These are phyloP conservation scores for Nyctanthes arbortristis DNA, from an alignment of 257 asterid genomes.

Conservation along the genomic window DNA sequence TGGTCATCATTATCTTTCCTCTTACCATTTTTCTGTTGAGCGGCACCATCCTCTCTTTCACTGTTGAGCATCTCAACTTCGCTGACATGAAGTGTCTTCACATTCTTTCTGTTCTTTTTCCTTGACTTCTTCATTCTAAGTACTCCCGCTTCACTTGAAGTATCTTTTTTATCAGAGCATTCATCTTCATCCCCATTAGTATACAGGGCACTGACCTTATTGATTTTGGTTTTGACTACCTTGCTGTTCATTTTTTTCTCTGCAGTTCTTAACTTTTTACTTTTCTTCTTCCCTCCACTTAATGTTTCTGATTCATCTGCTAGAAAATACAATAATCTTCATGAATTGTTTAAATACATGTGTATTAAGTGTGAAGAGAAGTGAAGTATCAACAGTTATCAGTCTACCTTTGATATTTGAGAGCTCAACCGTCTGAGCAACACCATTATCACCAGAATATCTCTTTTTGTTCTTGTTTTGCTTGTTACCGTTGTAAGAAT, in stretches of 20 bases:
- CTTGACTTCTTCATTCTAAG: conserved; percentile 32
- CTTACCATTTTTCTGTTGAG: conserved; percentile 39
- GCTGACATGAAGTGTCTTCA: conserved; percentile 16
- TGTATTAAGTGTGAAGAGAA: background rate
- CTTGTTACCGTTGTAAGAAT: conserved; percentile 8
- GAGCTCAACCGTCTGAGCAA: conserved; percentile 15
- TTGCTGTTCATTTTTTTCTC: conserved; percentile 34
- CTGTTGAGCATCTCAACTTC: conserved; percentile 17
- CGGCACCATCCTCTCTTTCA: conserved; percentile 25
- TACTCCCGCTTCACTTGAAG: conserved; percentile 26
- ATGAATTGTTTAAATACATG: conserved; percentile 1
- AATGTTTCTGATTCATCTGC: conserved; percentile 33
- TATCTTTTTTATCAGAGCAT: conserved; percentile 19
- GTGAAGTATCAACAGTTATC: background rate
- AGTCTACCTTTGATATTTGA: conserved; percentile 31
- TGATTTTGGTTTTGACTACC: conserved; percentile 9
- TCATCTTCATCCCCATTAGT: conserved; percentile 28
- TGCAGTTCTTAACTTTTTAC: conserved; percentile 35
- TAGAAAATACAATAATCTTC: conserved; percentile 12
- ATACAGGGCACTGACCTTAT: conserved; percentile 5
- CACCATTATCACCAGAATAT: conserved; percentile 19
- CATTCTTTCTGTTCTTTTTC: conserved; percentile 44
- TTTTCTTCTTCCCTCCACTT: conserved; percentile 32
- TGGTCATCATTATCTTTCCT: background rate
- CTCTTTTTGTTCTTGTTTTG: conserved; percentile 33